Evolutionary conservation across 1,139 yeast genomes (phyloP).

Genomic region (Scheffersomyces illinoinensis): DNA sequence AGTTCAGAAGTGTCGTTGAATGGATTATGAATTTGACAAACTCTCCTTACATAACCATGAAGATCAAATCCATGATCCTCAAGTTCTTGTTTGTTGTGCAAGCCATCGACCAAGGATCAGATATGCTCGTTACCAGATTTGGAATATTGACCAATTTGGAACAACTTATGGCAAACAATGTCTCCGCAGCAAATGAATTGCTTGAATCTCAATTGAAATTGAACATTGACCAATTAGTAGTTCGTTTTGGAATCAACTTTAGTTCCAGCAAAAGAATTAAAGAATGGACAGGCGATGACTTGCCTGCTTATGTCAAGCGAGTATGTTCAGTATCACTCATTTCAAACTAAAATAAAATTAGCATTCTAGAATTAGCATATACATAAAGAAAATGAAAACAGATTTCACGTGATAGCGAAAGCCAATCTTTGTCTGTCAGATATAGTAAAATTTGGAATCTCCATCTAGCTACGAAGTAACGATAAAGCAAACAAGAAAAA

Average conservation of each 20-base stretch:
- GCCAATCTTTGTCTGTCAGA: neutral
- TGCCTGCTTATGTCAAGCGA: slow-evolving; percentile 45
- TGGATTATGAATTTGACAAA: slow-evolving; percentile 60
- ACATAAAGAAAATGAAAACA: neutral
- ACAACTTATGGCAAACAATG: slow-evolving; percentile 25
- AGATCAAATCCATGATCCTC: slow-evolving; percentile 39
- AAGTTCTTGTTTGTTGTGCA: slow-evolving; percentile 52
- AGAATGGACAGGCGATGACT: slow-evolving; percentile 62
- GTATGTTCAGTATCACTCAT: slow-evolving; percentile 16
- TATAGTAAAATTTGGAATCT: too few species aligned
- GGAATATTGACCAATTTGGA: slow-evolving; percentile 58
- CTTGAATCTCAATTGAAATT: slow-evolving; percentile 37
- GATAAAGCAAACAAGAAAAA: neutral
- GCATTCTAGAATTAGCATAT: neutral
- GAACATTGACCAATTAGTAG: slow-evolving; percentile 46
- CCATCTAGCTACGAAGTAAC: neutral
- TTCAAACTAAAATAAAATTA: neutral
- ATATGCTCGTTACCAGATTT: slow-evolving; percentile 60
- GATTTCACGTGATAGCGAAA: neutral
- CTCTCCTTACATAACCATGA: slow-evolving; percentile 47
- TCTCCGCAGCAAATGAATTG: slow-evolving; percentile 11
- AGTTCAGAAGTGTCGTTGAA: slow-evolving; percentile 60
- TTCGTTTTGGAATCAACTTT: slow-evolving; percentile 45
- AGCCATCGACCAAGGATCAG: slow-evolving; percentile 60
- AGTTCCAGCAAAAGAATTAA: slow-evolving; percentile 52